phyloP scores from a whole-genome alignment of 306 rosid species.

The Lathyrus tuberosus region DNA sequence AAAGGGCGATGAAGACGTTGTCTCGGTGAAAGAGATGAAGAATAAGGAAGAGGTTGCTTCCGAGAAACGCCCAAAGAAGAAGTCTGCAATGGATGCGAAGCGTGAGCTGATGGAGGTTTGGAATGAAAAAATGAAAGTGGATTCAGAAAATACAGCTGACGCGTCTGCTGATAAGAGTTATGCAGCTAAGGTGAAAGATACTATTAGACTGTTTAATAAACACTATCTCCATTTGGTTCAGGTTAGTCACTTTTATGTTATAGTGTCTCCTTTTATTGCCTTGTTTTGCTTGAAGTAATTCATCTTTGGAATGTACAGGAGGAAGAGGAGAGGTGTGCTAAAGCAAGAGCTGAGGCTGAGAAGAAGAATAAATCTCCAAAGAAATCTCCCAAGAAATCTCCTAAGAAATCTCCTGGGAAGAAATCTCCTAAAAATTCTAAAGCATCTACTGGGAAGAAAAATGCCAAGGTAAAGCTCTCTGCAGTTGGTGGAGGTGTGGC shows the following conservation, averaged over 20 bases:
- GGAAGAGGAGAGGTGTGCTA: conserved; percentile 65
- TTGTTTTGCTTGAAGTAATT: background rate
- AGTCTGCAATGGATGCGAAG: background rate
- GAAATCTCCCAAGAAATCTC: conserved; percentile 45
- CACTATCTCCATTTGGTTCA: conserved; percentile 80
- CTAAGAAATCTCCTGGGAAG: conserved; percentile 9
- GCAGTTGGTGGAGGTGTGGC: background rate
- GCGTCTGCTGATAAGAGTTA: conserved; percentile 57
- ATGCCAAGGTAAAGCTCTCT: conserved; percentile 29
- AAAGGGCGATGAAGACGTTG: conserved; percentile 11
- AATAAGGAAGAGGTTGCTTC: conserved; percentile 5
- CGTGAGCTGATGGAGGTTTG: background rate
- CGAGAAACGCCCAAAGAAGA: background rate
- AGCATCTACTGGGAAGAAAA: conserved; percentile 19
- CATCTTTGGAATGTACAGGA: conserved; percentile 48
- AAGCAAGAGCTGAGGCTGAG: conserved; percentile 41
- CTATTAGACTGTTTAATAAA: conserved; percentile 76
- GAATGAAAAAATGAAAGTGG: background rate
- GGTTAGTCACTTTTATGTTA: conserved; percentile 47
- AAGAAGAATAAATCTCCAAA: conserved; percentile 5
- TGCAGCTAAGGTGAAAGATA: conserved; percentile 66
- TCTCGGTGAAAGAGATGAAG: background rate
- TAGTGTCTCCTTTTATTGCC: background rate
- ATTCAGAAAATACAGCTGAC: conserved; percentile 30
- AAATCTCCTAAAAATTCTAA: conserved; percentile 40